Base-by-base conservation (phyloP, 2,329 filamentous ascomycete genomes). In the Periglandula ipomoeae region DNA sequence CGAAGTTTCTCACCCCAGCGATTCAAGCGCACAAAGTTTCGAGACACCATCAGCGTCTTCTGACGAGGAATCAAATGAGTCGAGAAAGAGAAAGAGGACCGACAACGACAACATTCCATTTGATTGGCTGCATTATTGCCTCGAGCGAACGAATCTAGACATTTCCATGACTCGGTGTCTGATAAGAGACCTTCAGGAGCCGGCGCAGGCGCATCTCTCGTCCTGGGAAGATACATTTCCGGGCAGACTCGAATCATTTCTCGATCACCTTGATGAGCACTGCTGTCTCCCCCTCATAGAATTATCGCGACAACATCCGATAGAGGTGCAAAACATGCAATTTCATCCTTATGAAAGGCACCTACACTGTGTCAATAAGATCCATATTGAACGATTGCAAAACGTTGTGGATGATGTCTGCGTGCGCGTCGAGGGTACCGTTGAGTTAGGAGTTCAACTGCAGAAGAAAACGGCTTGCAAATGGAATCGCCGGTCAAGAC, bases 241-340 rank as follows among this genome's bases (percentile, higher is more conserved):
- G 3, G 49, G 24, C 43, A 45, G 24, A 19, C 27, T 55, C 4
- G 38, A 50, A 30, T 9, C 2, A 4, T 50, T 50, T 11, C 11
- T 55, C 13, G n/a, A 51, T 15, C 38, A 46, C 20, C 42, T 48
- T 15, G 47, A 50, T 11, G 11, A 20, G 7, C 20, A 34, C 17
- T 30, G 32, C 35, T 44, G 43, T 43, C 27, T 17, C 10, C 27
- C 3, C 15, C 5, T 10, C 7, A 4, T 15, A 13, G 37, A 11
- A 8, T 17, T n/a, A 19, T 8, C 2, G 19, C 20, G 10, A 15
- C 7, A 6, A 17, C 8, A 19, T 9, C 8, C 24, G 9, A 3
- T 24, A 4, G 19, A n/a, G 5, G 37, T 8, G 17, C 17, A 11
- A 13, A 10, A 13, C 10, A 20, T 19, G 15, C 38, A 11, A 10